phyloP scores from a whole-genome alignment of 768 basidiomycete species.

The Mycena chlorophos region DNA sequence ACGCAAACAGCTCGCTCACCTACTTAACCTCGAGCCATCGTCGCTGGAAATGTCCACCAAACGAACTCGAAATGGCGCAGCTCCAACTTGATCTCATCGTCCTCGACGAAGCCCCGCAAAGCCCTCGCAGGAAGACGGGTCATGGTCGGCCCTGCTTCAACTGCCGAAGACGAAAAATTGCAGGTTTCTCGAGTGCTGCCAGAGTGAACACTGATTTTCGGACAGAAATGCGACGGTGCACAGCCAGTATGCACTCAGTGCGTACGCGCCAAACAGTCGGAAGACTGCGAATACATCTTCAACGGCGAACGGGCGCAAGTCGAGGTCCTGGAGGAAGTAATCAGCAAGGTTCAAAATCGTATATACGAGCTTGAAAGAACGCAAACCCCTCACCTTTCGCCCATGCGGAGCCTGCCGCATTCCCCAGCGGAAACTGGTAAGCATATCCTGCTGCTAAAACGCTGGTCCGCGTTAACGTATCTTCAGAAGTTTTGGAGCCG shows the following conservation, averaged over 20 bases:
- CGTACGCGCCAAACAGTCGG: neutral
- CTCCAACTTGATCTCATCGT: too few relatives aligned
- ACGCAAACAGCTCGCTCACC: too few relatives aligned
- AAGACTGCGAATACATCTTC: neutral
- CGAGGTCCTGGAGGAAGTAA: neutral
- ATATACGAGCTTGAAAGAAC: neutral
- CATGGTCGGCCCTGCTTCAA: constrained; percentile 3
- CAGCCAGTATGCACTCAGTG: neutral
- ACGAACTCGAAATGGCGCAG: too few relatives aligned
- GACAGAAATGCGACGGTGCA: neutral
- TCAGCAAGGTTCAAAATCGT: neutral
- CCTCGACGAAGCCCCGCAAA: too few relatives aligned
- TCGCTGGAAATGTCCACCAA: too few relatives aligned
- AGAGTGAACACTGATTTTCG: neutral
- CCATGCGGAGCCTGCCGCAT: neutral
- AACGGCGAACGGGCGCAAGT: neutral
- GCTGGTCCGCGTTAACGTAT: too few relatives aligned
- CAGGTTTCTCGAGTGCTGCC: neutral
- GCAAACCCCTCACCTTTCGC: neutral
- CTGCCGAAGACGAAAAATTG: constrained; percentile 10
- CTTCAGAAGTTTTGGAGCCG: neutral
- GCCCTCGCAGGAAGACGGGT: too few relatives aligned
- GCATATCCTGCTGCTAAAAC: constrained; percentile 15
- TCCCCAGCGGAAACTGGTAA: constrained; percentile 29
- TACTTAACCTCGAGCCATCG: too few relatives aligned